phyloP scores from a whole-genome alignment of 225 moss, liverwort and hornwort genomes.

The Asterella californica region DNA sequence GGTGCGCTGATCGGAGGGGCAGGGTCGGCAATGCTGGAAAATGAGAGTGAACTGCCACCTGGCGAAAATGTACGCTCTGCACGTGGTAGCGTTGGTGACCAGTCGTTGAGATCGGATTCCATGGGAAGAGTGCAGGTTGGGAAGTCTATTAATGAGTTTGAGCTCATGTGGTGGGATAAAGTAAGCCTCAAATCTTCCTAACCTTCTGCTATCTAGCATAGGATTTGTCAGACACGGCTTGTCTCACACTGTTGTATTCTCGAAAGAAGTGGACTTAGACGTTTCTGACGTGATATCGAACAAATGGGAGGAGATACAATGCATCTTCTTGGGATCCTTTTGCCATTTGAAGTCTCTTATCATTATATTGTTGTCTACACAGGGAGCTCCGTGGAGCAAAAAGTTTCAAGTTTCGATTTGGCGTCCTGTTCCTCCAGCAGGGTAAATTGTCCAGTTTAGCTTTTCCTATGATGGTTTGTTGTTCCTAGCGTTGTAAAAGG shows the following conservation, averaged over 20 bases:
- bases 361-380: slow-evolving; percentile 8
- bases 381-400: slow-evolving; percentile 87
- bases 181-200: slow-evolving; percentile 29
- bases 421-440: slow-evolving; percentile 76
- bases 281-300: neutral
- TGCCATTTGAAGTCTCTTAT: neutral
- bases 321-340: neutral
- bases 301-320: neutral
- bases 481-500: neutral
- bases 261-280: neutral
- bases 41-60: slow-evolving; percentile 52
- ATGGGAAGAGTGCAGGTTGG: slow-evolving; percentile 60
- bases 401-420: slow-evolving; percentile 79
- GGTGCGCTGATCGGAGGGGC: slow-evolving; percentile 90
- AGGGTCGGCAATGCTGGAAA: slow-evolving; percentile 75
- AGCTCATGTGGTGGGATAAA: slow-evolving; percentile 95
- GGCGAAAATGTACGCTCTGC: slow-evolving; percentile 26
- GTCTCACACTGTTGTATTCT: neutral
- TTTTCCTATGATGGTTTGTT: neutral
- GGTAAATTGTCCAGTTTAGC: slow-evolving; percentile 39
- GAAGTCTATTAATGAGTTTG: slow-evolving; percentile 66
- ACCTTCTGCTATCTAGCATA: neutral
- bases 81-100: slow-evolving; percentile 25
- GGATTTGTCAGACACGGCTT: neutral
- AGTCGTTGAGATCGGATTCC: slow-evolving; percentile 24